phyloP scores from a whole-genome alignment of 2,329 filamentous ascomycete species.

The Parafenestella ontariensis region DNA sequence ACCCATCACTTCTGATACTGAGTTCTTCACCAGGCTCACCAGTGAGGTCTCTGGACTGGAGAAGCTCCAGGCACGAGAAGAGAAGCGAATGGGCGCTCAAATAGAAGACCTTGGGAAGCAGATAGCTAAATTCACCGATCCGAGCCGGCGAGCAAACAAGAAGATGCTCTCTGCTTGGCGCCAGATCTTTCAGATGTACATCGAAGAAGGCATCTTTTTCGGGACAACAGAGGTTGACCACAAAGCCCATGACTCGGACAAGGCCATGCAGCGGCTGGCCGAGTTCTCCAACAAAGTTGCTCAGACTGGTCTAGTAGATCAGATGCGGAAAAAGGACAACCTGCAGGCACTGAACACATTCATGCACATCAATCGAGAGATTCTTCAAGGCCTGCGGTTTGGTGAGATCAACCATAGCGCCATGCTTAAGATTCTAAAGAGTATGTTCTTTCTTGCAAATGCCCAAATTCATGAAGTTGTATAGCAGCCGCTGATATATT shows the following conservation, averaged over 20 bases:
- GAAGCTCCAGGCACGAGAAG: conserved; percentile 70
- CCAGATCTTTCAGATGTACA: conserved; percentile 80
- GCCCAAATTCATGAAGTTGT: too few species aligned
- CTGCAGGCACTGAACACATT: conserved; percentile 71
- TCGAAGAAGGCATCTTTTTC: conserved; percentile 83
- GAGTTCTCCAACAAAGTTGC: conserved; percentile 75
- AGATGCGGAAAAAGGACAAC: conserved; percentile 72
- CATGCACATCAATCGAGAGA: conserved; percentile 72
- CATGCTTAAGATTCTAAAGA: conserved; percentile 85
- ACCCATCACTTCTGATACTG: conserved; percentile 75
- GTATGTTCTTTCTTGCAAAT: conserved; percentile 52
- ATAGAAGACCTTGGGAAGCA: conserved; percentile 70
- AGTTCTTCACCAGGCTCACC: conserved; percentile 81
- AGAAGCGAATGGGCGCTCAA: conserved; percentile 66
- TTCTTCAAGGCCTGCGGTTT: conserved; percentile 83
- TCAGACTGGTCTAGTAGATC: conserved; percentile 63
- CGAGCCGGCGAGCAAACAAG: conserved; percentile 66
- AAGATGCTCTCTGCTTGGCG: conserved; percentile 78
- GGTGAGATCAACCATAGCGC: conserved; percentile 83
- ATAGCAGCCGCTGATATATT: not conserved
- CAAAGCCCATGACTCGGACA: conserved; percentile 69
- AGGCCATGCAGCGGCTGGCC: conserved; percentile 71
- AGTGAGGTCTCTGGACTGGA: conserved; percentile 74
- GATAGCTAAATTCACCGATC: conserved; percentile 69
- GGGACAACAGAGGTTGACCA: conserved; percentile 76